Base-by-base conservation (phyloP, 306 rosid genomes). In the Cicer pinnatifidum region DNA sequence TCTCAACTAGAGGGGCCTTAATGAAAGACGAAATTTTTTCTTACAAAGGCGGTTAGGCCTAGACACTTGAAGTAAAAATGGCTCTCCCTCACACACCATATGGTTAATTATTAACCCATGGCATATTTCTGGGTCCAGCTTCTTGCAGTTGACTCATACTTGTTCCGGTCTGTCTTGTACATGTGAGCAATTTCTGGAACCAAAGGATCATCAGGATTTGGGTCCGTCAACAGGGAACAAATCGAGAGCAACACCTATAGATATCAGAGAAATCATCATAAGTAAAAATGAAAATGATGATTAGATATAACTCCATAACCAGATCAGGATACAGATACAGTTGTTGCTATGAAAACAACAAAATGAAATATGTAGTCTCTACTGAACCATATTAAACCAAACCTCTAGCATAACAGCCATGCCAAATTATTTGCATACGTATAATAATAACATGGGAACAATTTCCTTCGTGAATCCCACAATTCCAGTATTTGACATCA, bases 51-150 rank as follows among this genome's bases (percentile, higher is more conserved):
- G 45, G 54, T 76, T 53, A 62, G 78, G 71, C 66, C 78, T 69
- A 64, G 76, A 72, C 71, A 75, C 15, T 53, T 38, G 12, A 72
- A 23, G 43, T 72, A 63, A 64, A 63, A 68, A 60, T 61, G 47
- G 56, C 75, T 77, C 82, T 58, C 63, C 77, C 57, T 44, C 61
- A 20, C 63, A 20, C 54, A 84, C 39, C 62, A 62, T 58, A 15
- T 75, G 9, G 40, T 11, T 57, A 5, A 59, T 28, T 35, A 33
- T 85, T 72, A 91, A 79, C 90, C 97, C 97, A 91, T 88, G 82
- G 90, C 92, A 53, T 89, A 86, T 80, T 91, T 87, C 83, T 84
- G 97, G 77, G 97, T 91, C 97, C 94, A 87, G 80, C 87, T 82
- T 82, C 94, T 81, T 11, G 97, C 94, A n/a, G 88, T 87, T 7